phyloP scores from a whole-genome alignment of 2,329 filamentous ascomycete species.

The Fusarium acutatum region DNA sequence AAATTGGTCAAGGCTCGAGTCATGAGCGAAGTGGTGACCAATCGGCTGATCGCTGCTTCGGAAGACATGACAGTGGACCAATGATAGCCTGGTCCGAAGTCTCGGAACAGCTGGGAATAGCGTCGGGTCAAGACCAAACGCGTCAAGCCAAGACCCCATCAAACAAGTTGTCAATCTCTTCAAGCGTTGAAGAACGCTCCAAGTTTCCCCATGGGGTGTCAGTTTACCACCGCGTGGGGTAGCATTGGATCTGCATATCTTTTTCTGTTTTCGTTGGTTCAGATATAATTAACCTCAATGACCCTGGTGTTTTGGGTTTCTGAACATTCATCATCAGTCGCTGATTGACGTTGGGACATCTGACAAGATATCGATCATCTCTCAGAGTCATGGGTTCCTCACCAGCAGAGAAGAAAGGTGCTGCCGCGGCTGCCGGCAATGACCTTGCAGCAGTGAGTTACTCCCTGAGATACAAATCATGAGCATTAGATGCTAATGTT shows the following conservation, averaged over 20 bases:
- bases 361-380: background rate
- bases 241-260: background rate
- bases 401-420: slow-evolving; percentile 11
- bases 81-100: background rate
- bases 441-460: slow-evolving; percentile 28
- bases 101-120: background rate
- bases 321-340: background rate
- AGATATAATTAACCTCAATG: background rate
- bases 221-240: background rate
- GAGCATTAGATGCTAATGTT: background rate
- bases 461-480: accelerated
- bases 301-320: background rate
- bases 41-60: background rate
- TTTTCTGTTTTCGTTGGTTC: background rate
- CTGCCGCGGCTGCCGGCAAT: slow-evolving; percentile 16
- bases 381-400: background rate
- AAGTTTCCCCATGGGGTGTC: slow-evolving; percentile 17
- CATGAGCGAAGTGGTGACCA: background rate
- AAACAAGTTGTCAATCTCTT: background rate
- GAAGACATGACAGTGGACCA: accelerated
- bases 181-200: background rate
- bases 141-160: background rate
- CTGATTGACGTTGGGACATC: background rate
- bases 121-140: background rate
- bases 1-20: background rate